phyloP scores from a whole-genome alignment of 768 basidiomycete species.

The Collybiopsis confluens region DNA sequence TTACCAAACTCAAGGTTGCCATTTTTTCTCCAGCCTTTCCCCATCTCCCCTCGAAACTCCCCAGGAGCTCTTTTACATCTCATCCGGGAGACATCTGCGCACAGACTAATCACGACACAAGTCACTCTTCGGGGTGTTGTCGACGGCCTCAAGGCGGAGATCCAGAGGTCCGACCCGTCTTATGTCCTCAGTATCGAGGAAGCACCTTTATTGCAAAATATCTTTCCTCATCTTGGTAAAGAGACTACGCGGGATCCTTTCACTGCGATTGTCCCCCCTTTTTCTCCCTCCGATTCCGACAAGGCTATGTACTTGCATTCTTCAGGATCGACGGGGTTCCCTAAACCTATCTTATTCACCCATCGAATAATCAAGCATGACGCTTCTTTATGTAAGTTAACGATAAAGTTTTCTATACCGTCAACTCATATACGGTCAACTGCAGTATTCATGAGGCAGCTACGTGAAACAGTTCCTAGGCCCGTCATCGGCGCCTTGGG shows the following conservation, averaged over 20 bases:
- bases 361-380: conserved; percentile 15
- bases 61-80: conserved; percentile 28
- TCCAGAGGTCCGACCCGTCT: conserved; percentile 9
- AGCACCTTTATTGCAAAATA: conserved; percentile 11
- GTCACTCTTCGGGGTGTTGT: conserved; percentile 19
- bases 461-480: conserved; percentile 3
- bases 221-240: conserved; percentile 24
- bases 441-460: background rate
- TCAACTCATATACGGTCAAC: background rate
- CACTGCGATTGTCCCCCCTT: conserved; percentile 6
- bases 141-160: conserved; percentile 12
- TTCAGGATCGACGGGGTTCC: conserved; percentile 28
- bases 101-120: conserved; percentile 25
- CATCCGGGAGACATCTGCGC: conserved; percentile 25
- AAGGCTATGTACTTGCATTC: conserved; percentile 24
- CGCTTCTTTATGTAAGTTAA: conserved; percentile 18
- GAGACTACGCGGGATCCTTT: conserved; percentile 15
- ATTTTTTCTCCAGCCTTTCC: conserved; percentile 24
- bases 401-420: background rate
- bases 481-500: background rate
- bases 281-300: conserved; percentile 8
- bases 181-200: conserved; percentile 12
- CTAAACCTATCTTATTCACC: conserved; percentile 24
- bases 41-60: conserved; percentile 34
- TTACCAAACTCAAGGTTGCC: background rate